Conservation (phyloP, 2,329 filamentous ascomycete species). For the Cordyceps fumosorosea region DNA sequence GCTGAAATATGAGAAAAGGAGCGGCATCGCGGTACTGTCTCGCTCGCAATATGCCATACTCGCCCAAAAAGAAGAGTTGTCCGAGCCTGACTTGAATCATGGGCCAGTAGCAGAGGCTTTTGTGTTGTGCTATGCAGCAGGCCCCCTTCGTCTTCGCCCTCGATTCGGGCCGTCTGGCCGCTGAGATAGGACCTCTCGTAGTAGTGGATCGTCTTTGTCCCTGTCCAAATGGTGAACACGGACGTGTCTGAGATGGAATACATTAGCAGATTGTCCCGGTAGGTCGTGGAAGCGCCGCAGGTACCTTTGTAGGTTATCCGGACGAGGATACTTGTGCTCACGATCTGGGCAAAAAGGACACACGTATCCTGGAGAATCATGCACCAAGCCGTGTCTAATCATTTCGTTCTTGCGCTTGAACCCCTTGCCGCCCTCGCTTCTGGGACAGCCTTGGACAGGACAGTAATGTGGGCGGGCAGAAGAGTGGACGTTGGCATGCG, state of each 20-base stretch:
- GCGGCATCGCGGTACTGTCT: no score
- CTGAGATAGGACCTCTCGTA: conserved; percentile 81
- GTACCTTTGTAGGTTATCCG: conserved; percentile 91
- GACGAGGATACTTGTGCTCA: conserved; percentile 89
- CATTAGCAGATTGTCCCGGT: background rate
- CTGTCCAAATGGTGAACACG: conserved; percentile 87
- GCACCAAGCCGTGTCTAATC: conserved; percentile 76
- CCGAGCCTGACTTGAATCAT: background rate
- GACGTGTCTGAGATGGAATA: conserved; percentile 61
- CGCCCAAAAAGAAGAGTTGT: background rate
- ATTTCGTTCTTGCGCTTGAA: conserved; percentile 70
- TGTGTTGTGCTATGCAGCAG: conserved; percentile 21
- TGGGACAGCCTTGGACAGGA: conserved; percentile 53
- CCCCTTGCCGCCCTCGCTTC: conserved; percentile 57
- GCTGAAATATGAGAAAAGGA: background rate
- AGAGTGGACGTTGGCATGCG: conserved; percentile 68
- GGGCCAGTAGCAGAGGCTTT: background rate
- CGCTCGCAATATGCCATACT: no score
- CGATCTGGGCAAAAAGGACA: conserved; percentile 93
- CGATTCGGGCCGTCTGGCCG: conserved; percentile 77
- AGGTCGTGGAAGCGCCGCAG: conserved; percentile 19
- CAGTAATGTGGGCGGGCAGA: conserved; percentile 61
- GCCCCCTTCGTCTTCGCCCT: conserved; percentile 65
- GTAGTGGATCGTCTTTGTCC: conserved; percentile 73
- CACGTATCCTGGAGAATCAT: conserved; percentile 89